Conservation (phyloP, 169 alveolate species). For the Plasmodium vinckei region DNA sequence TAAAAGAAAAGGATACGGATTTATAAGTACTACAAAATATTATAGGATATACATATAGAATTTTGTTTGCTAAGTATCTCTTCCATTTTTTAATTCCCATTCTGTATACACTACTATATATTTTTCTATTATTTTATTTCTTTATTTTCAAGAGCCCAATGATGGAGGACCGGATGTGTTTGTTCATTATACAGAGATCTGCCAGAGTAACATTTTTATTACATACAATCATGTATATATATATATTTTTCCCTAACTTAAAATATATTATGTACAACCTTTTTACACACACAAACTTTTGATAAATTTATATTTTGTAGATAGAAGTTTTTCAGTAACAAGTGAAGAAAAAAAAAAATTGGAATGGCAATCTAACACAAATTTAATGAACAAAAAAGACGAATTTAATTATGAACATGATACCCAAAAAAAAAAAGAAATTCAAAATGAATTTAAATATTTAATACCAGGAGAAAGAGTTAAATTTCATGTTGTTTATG, state of each 20-base stretch:
- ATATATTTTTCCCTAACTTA: neutral
- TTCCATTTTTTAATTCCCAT: neutral
- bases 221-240: neutral
- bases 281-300: no score
- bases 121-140: neutral
- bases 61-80: neutral
- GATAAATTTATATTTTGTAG: neutral
- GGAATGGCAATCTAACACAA: constrained; percentile 26
- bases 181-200: constrained; percentile 61
- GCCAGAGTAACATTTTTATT: constrained; percentile 16
- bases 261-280: neutral
- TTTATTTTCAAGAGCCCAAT: constrained; percentile 35
- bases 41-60: neutral
- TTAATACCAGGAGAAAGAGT: constrained; percentile 63
- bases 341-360: constrained; percentile 47
- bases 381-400: constrained; percentile 10
- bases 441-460: constrained; percentile 46
- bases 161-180: constrained; percentile 71
- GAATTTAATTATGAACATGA: constrained; percentile 21
- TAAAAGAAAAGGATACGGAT: constrained; percentile 58
- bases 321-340: constrained; percentile 31
- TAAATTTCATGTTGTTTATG: constrained; percentile 43
- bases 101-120: no score
- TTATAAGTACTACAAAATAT: constrained; percentile 19
- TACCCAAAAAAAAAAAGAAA: constrained; percentile 22